Base-by-base conservation (phyloP, 345 rosid genomes). In the Rubroshorea leprosula region DNA sequence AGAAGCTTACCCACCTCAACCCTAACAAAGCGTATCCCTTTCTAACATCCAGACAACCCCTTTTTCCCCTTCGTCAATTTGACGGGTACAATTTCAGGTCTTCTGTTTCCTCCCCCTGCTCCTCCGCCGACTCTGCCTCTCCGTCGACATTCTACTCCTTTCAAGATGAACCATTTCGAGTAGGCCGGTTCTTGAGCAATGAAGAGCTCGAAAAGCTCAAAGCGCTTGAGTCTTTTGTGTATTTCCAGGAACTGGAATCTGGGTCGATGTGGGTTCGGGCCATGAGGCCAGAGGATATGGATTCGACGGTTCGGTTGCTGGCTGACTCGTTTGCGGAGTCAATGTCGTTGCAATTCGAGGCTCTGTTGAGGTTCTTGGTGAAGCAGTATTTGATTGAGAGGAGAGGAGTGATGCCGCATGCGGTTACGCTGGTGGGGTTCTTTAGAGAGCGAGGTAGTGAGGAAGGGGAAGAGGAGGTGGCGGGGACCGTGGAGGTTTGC, bases 401-500 rank as follows among this genome's bases (percentile, higher is more conserved):
- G 69, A 72, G 87, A 68, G 70, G 72, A 24, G 66, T 54, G 67
- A 55, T 92, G 82, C 96, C 98, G 0, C 84, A 86, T 75, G 95
- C 95, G 9, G 97, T 77, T 20, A 89, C 93, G 0, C 84, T 92
- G 31, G 60, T 89, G 57, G 95, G 87, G 35, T 86, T 82, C 69
- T 89, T 56, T 44, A 75, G 67, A 72, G 78, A 56, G 25, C 78
- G 60, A 54, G 63, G 62, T 23, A 50, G 78, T 26, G 57, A n/a
- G n/a, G n/a, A 55, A 17, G 83, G 57, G 13, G 84, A 67, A 23
- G 77, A 57, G 25, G 85, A 55, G 58, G 63, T 92, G 71, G 98
- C 93, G 5, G 96, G 96, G 20, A 92, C 98, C 0, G 95, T 89
- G n/a, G 98, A 92, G 80, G 86, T 86, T 69, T 78, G 75, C 66